A percentile compares a stretch with the other conserved stretches of the same genome.
These are phyloP conservation scores for Bryum argenteum DNA, from an alignment of 225 moss, liverwort and hornwort genomes.

Conservation along the genomic window DNA sequence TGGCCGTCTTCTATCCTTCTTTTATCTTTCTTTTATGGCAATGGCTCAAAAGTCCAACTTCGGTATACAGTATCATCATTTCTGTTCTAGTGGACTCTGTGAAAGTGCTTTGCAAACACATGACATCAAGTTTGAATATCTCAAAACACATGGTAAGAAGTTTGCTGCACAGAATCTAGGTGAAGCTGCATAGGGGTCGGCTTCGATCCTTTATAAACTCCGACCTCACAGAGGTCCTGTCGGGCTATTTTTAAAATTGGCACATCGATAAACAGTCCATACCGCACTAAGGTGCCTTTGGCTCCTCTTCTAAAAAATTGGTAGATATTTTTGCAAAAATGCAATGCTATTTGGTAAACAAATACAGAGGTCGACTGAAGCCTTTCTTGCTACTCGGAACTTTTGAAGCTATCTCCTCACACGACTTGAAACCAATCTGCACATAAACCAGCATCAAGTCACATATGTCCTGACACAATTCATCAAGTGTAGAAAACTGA, in stretches of 20 bases:
- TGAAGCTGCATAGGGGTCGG: not conserved
- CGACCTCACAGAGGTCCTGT: not conserved
- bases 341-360: constrained; percentile 60
- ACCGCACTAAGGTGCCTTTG: not conserved
- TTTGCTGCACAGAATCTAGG: not conserved
- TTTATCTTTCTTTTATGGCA: too few species aligned
- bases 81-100: too few species aligned
- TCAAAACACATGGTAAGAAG: not conserved
- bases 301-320: not conserved
- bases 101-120: too few species aligned
- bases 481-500: constrained; percentile 1
- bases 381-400: constrained; percentile 72
- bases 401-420: constrained; percentile 56
- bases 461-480: not conserved
- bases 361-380: constrained; percentile 71
- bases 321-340: too few species aligned
- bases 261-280: too few species aligned
- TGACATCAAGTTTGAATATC: not conserved
- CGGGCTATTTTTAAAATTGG: not conserved
- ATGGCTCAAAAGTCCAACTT: not conserved
- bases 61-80: not conserved
- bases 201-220: not conserved
- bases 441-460: not conserved
- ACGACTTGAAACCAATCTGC: constrained; percentile 94
- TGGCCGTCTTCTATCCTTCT: not conserved